Conservation (phyloP, 176 grass and related monocot genomes). For the Cenchrus fungigraminus region DNA sequence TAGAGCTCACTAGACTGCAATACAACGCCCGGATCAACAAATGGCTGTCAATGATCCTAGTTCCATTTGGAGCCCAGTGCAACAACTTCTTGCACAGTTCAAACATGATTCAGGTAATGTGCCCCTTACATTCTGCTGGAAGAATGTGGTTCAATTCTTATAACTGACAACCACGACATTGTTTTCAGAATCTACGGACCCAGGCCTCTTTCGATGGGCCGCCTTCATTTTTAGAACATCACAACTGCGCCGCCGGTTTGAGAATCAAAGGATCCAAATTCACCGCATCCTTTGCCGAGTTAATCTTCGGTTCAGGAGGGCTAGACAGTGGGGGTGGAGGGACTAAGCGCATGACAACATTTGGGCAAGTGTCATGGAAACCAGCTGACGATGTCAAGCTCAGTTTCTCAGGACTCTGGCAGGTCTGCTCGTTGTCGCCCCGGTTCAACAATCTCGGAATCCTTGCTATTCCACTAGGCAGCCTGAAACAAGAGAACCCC, state of each 20-base stretch:
- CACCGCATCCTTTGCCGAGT: constrained; percentile 57
- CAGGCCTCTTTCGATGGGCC: constrained; percentile 45
- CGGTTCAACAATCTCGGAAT: constrained; percentile 44
- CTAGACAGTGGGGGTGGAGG: background rate
- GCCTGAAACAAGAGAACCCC: constrained; percentile 1
- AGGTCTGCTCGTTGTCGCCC: constrained; percentile 27
- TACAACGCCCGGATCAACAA: constrained; percentile 64
- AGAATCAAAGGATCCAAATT: constrained; percentile 54
- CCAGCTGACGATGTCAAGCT: constrained; percentile 59
- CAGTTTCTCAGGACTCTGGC: constrained; percentile 68
- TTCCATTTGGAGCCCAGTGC: constrained; percentile 80
- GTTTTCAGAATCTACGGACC: constrained; percentile 45
- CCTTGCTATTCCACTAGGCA: constrained; percentile 48
- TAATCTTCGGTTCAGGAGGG: constrained; percentile 49
- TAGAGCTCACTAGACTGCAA: constrained; percentile 76
- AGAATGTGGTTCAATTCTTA: background rate
- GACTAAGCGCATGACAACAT: constrained; percentile 48
- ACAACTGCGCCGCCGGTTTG: constrained; percentile 65
- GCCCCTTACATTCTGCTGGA: background rate
- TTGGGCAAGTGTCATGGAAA: constrained; percentile 53
- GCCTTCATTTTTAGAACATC: constrained; percentile 49
- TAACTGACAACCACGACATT: constrained; percentile 23
- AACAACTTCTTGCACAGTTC: constrained; percentile 51
- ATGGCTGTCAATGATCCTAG: constrained; percentile 54
- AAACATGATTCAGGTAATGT: constrained; percentile 55